Base-by-base conservation (phyloP, 1,284 basidiomycete species). In the Pseudozyma sp. region DNA sequence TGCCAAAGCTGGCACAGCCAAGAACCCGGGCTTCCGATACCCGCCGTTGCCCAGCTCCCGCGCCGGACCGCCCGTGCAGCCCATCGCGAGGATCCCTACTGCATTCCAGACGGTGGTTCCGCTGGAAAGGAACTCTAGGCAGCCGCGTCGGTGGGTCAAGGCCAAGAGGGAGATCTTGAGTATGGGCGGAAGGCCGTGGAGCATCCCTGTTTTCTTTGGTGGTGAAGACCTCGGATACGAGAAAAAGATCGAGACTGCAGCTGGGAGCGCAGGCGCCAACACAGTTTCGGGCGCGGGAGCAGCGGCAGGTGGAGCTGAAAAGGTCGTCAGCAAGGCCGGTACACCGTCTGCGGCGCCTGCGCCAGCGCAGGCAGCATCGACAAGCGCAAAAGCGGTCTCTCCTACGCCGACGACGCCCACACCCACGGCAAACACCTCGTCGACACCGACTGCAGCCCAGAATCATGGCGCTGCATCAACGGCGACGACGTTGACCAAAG, bases 161-260 rank as follows among this genome's bases (percentile, higher is more conserved):
- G 64, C 45, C 6, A 65, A 62, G 44, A 61, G 81, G 3, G 81
- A 82, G 56, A 60, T 82, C 4, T 50, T 81, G 30, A 80, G 65
- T 35, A 62, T 82, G 54, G 77, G 73, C 10, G 81, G 81, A 3
- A 56, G 79, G 19, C 59, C 69, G 0, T 82, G 81, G 81, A 72
- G 69, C 35, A 66, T 78, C 29, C 63, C 76, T 0, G 68, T 68
- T 10, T 81, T 77, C 61, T 74, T 78, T n/a, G 78, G 77, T 1
- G 68, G 68, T 0, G 63, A 69, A 11, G 76, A 72, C 40, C 42
- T 64, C 35, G 76, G 61, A 0, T 75, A 66, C 42, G 68, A 75
- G 43, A 74, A 69, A 47, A 65, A 69, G 49, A 13, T 67, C 7
- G 71, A 74, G 10, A 34, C 48, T 7, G 3, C 31, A 1, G 42